phyloP scores from a whole-genome alignment of 2,329 filamentous ascomycete species.

The Penicillium sp. region DNA sequence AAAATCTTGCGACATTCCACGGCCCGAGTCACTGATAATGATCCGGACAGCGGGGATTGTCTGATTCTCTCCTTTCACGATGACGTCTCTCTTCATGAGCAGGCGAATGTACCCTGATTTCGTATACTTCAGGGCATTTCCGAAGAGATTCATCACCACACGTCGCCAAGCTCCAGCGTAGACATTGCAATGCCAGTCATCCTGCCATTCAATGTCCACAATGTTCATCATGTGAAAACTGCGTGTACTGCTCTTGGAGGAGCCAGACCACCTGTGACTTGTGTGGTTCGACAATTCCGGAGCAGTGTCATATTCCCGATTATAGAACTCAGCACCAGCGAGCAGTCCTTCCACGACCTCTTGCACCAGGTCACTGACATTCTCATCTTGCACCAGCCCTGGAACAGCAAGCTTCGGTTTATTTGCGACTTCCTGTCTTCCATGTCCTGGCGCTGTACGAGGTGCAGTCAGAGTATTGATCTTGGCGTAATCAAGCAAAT shows the following conservation, averaged over 20 bases:
- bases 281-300: background rate
- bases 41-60: conserved; percentile 10
- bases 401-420: conserved; percentile 1
- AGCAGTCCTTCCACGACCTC: conserved; percentile 18
- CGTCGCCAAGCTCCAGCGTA: conserved; percentile 46
- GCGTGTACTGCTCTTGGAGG: background rate
- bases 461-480: conserved; percentile 21
- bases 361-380: conserved; percentile 13
- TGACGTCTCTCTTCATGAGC: conserved; percentile 13
- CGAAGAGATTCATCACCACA: conserved; percentile 47
- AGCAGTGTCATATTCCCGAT: conserved; percentile 3
- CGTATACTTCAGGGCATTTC: conserved; percentile 48
- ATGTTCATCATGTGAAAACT: conserved; percentile 18
- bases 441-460: background rate
- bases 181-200: conserved; percentile 41
- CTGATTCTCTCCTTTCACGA: conserved; percentile 3
- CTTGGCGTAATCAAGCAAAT: conserved; percentile 31
- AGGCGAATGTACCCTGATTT: conserved; percentile 36
- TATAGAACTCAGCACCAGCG: conserved; percentile 14
- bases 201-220: conserved; percentile 41
- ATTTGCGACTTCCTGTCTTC: background rate
- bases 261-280: background rate
- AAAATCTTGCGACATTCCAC: conserved; percentile 27
- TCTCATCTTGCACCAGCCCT: conserved; percentile 6
- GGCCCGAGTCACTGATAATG: conserved; percentile 25